Base-by-base conservation (phyloP, 2,329 filamentous ascomycete genomes). In the Penicillium sp. region DNA sequence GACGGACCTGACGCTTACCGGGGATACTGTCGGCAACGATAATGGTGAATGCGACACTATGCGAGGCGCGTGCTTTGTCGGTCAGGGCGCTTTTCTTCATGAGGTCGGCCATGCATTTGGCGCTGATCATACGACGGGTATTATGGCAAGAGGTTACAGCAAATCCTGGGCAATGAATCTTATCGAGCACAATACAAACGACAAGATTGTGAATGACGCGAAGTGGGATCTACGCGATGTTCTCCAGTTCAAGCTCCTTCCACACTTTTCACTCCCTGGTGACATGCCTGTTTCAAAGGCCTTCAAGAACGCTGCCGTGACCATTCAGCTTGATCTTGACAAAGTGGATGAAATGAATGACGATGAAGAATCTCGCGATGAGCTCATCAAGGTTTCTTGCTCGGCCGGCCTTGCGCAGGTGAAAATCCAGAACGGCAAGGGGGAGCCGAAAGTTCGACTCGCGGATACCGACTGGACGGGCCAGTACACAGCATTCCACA, bases 11-110 rank as follows among this genome's bases (percentile, higher is more conserved):
- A 64, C 68, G 2, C 22, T 60, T 0, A 72, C 76, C 0, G 79
- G 77, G 0, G 67, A 73, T 26, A 68, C 67, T 0, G 71, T 78
- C 2, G 75, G 71, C 0, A 75, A 78, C 53, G 75, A 79, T 50
- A 77, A 77, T 45, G 69, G 69, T 23, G 72, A 79, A 54, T 79
- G 77, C 53, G 61, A 57, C 1, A 74, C 72, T 18, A 74, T 79
- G 67, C 77, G 77, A 70, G 75, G 76, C 54, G 76, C 78, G 6
- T 81, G 78, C 55, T 72, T 75, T 6, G 68, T 79, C 15, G 69
- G 73, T 1, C 72, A 74, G 59, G 70, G 69, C 2, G 69, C 71
- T 8, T 70, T 71, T 45, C 55, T 75, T n/a, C 69, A 73, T 42
- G 68, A 74, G 55, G 67, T 75, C 6, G 72, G 71, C 15, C 70